phyloP scores from a whole-genome alignment of 1,139 yeast genomes.

The Zygoascus sp. region DNA sequence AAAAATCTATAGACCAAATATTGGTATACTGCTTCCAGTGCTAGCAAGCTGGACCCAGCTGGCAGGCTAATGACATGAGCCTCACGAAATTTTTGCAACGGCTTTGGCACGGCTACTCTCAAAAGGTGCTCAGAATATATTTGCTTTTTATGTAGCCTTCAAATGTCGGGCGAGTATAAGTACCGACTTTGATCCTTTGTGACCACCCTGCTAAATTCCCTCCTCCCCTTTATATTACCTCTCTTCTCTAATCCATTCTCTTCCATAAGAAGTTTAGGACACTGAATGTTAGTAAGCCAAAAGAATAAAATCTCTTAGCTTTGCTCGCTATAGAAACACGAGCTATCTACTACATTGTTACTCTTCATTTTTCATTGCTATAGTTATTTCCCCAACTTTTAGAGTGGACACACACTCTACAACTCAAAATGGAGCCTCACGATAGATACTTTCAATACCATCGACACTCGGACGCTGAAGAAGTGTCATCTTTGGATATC shows the following conservation, averaged over 20 bases:
- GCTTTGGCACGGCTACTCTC: neutral
- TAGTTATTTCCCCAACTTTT: neutral
- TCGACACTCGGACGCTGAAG: slow-evolving; percentile 7
- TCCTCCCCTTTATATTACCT: too few relatives aligned
- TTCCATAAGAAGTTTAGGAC: neutral
- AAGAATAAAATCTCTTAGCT: neutral
- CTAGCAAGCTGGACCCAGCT: too few relatives aligned
- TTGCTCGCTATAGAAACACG: neutral
- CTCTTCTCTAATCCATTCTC: neutral
- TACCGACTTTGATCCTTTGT: too few relatives aligned
- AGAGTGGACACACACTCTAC: neutral
- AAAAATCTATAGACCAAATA: too few relatives aligned
- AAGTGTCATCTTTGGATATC: slow-evolving; percentile 9
- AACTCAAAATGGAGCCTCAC: slow-evolving; percentile 6
- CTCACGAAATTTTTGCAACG: neutral
- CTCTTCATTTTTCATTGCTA: neutral
- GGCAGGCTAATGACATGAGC: neutral
- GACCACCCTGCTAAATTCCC: too few relatives aligned
- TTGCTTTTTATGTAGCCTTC: too few relatives aligned
- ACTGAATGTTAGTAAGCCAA: neutral
- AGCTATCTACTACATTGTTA: neutral
- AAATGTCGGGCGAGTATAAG: too few relatives aligned
- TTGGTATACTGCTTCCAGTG: too few relatives aligned
- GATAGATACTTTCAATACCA: slow-evolving; percentile 18
- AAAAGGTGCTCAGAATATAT: too few relatives aligned